These are phyloP conservation scores for Euphorbia schlechtendalii DNA, from an alignment of 441 rosid species.

Conservation along the genomic window DNA sequence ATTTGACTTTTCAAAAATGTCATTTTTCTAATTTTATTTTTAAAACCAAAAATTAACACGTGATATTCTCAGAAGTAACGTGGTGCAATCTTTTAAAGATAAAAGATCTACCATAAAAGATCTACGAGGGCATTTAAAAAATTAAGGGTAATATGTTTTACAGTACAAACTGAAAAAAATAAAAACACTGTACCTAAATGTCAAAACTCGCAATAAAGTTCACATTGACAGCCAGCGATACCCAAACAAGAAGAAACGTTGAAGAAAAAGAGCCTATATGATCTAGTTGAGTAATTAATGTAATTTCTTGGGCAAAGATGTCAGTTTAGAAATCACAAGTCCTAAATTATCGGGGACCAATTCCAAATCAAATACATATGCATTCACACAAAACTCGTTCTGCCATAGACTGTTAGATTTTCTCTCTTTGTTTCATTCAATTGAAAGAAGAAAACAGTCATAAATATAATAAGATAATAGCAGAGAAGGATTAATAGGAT, in stretches of 20 bases:
- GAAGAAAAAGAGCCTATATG: not conserved
- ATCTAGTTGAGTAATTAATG: not conserved
- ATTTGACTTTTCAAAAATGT: too few species aligned
- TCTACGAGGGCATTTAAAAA: too few species aligned
- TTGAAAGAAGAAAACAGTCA: not conserved
- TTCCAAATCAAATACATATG: not conserved
- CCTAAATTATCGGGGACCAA: not conserved
- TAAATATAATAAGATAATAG: too few species aligned
- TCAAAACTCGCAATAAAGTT: too few species aligned
- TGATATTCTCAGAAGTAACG: too few species aligned
- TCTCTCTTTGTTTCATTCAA: not conserved
- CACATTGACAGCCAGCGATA: not conserved
- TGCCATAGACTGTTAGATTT: not conserved
- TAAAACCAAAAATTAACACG: too few species aligned
- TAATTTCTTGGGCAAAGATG: not conserved
- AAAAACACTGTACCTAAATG: too few species aligned
- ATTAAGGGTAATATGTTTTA: too few species aligned
- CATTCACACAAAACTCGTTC: conserved; percentile 15
- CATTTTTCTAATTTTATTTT: too few species aligned
- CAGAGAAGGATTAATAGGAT: not conserved
- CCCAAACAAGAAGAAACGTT: not conserved
- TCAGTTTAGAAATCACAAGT: not conserved
- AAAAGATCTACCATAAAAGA: too few species aligned
- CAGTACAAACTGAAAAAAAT: too few species aligned
- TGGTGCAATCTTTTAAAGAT: too few species aligned